Conservation (phyloP, 257 asterid genomes). For the Solanum sejunctum region DNA sequence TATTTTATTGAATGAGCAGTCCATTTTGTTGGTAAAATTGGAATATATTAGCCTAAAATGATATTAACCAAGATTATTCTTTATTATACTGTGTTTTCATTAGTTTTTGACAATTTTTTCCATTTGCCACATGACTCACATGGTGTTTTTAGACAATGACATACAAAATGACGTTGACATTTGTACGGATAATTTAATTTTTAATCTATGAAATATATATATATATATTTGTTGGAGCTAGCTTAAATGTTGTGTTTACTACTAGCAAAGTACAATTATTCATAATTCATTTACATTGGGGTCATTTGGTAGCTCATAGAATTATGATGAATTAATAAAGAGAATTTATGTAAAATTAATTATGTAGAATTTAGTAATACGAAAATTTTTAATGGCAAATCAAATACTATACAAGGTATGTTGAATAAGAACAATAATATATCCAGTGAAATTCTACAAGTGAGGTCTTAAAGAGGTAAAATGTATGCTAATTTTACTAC, state of each 20-base stretch:
- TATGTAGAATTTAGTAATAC: no score
- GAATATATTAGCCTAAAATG: background rate
- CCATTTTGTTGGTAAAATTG: background rate
- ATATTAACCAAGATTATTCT: background rate
- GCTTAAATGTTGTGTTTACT: background rate
- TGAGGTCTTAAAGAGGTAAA: no score
- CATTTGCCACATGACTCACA: background rate
- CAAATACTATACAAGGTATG: no score
- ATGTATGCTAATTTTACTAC: no score
- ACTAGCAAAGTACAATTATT: background rate
- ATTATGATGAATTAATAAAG: background rate
- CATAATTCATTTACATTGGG: background rate
- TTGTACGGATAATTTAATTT: background rate
- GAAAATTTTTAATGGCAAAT: no score
- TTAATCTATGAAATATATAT: background rate
- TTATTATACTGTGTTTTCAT: background rate
- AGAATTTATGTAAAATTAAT: no score
- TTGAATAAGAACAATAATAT: no score
- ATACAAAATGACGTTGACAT: background rate
- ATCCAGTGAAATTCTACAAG: no score
- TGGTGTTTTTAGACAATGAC: conserved; percentile 1
- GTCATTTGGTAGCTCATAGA: background rate
- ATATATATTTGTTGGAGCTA: background rate
- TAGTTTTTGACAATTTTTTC: background rate
- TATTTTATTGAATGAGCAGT: background rate